Evolutionary conservation across 371 early-diverging fungal genomes (phyloP).

Genomic region (Apophysomyces trapeziformis): DNA sequence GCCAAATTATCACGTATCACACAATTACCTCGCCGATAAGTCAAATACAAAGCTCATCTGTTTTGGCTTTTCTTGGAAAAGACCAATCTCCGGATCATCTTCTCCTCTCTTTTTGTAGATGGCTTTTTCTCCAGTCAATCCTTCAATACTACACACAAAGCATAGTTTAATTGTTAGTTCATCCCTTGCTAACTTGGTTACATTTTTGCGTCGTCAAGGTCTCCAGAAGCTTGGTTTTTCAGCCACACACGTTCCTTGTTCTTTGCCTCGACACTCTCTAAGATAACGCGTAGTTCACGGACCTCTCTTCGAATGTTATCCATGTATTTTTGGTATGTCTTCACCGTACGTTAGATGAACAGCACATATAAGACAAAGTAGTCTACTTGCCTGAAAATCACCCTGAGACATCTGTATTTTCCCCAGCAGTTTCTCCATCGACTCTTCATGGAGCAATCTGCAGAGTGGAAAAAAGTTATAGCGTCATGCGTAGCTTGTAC

Average conservation of each 20-base stretch:
- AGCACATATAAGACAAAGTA: neutral
- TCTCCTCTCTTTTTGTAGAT: constrained; percentile 84
- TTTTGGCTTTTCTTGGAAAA: constrained; percentile 79
- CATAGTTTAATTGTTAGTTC: neutral
- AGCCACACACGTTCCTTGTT: constrained; percentile 86
- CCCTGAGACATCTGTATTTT: constrained; percentile 76
- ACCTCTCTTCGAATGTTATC: constrained; percentile 73
- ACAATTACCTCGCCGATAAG: constrained; percentile 61
- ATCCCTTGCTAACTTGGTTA: constrained; percentile 25
- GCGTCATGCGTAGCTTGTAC: neutral
- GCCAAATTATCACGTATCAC: neutral
- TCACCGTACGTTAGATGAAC: constrained; percentile 14
- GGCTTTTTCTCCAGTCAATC: constrained; percentile 77
- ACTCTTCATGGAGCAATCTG: constrained; percentile 70
- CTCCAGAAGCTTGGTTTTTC: constrained; percentile 81
- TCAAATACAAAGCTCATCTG: constrained; percentile 83
- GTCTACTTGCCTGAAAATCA: constrained; percentile 57
- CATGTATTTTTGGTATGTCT: constrained; percentile 59
- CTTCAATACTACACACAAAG: constrained; percentile 59
- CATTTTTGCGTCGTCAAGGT: constrained; percentile 84
- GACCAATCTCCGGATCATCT: constrained; percentile 71
- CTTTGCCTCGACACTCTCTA: constrained; percentile 81
- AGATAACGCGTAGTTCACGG: constrained; percentile 75
- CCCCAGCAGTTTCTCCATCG: constrained; percentile 64
- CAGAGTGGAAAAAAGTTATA: constrained; percentile 10